phyloP scores from a whole-genome alignment of 2,329 filamentous ascomycete species.

The Verticillium isaacii region DNA sequence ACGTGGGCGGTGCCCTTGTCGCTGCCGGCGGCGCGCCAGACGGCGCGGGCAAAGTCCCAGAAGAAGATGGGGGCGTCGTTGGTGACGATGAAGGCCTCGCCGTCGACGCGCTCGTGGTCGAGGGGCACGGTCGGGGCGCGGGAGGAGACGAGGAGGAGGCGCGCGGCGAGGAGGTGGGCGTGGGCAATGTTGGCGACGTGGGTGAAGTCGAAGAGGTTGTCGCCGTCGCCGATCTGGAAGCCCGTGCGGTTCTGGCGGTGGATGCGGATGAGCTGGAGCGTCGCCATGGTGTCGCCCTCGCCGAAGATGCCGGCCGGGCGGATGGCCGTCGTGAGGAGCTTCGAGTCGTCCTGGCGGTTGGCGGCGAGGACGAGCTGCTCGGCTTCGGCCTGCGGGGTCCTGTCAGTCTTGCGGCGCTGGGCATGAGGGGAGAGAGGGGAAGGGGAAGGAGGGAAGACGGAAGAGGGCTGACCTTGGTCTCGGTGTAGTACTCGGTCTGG shows the following conservation, averaged over 20 bases:
- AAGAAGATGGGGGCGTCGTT: slow-evolving; percentile 88
- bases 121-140: slow-evolving; percentile 54
- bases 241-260: slow-evolving; percentile 64
- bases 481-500: slow-evolving; percentile 79
- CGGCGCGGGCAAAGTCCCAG: slow-evolving; percentile 77
- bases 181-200: slow-evolving; percentile 64
- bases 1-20: slow-evolving; percentile 47
- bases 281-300: slow-evolving; percentile 75
- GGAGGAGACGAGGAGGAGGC: slow-evolving; percentile 60
- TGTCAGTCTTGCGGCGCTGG: slow-evolving; percentile 24
- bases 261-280: slow-evolving; percentile 69
- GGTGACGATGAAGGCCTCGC: slow-evolving; percentile 84
- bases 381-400: slow-evolving; percentile 54
- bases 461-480: slow-evolving; percentile 65
- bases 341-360: slow-evolving; percentile 56
- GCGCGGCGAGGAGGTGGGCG: slow-evolving; percentile 77
- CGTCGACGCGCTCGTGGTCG: slow-evolving; percentile 70
- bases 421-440: background rate
- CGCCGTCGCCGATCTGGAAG: slow-evolving; percentile 72
- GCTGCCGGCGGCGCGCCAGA: slow-evolving; percentile 64
- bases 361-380: slow-evolving; percentile 76
- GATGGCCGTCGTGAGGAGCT: slow-evolving; percentile 74
- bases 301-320: slow-evolving; percentile 89
- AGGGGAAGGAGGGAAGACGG: background rate
- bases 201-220: slow-evolving; percentile 61